Percentiles rank a stretch among this genome's conserved stretches.
phyloP scores from a whole-genome alignment of 768 basidiomycete species.

The Solioccasus polychromus region DNA sequence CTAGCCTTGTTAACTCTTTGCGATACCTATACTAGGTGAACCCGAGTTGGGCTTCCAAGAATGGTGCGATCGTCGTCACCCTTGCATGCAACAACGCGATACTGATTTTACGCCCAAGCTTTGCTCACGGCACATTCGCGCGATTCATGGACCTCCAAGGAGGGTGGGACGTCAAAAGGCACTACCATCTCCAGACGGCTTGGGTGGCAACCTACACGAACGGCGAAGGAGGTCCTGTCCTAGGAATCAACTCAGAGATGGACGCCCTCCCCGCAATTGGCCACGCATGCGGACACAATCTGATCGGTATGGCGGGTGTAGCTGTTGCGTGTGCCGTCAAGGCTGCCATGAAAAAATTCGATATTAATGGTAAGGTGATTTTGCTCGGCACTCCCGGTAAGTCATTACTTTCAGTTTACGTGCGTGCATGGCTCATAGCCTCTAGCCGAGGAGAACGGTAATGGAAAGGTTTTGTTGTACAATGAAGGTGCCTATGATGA shows the following conservation, averaged over 20 bases:
- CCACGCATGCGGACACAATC: conserved; percentile 80
- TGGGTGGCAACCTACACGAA: conserved; percentile 70
- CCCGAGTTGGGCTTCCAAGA: conserved; percentile 73
- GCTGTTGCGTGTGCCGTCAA: conserved; percentile 71
- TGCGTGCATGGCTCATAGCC: background rate
- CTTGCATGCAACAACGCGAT: background rate
- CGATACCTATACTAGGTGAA: conserved; percentile 46
- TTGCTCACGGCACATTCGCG: conserved; percentile 71
- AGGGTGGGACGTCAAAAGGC: conserved; percentile 58
- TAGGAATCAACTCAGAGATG: conserved; percentile 61
- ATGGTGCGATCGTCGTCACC: conserved; percentile 39
- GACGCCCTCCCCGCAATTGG: conserved; percentile 53
- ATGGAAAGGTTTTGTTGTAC: conserved; percentile 69
- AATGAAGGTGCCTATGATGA: conserved; percentile 72
- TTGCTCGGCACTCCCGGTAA: conserved; percentile 78
- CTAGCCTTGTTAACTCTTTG: too few species aligned
- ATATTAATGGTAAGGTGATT: conserved; percentile 68
- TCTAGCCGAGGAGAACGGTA: conserved; percentile 75
- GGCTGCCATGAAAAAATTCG: conserved; percentile 54
- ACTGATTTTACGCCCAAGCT: conserved; percentile 35
- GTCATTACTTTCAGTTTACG: background rate
- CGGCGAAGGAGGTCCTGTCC: conserved; percentile 63
- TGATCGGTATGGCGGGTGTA: conserved; percentile 76
- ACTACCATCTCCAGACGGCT: conserved; percentile 67
- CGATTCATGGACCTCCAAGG: conserved; percentile 63